Evolutionary conservation across 148 eudicot species (phyloP).

Genomic region (Limonium bicolor): DNA sequence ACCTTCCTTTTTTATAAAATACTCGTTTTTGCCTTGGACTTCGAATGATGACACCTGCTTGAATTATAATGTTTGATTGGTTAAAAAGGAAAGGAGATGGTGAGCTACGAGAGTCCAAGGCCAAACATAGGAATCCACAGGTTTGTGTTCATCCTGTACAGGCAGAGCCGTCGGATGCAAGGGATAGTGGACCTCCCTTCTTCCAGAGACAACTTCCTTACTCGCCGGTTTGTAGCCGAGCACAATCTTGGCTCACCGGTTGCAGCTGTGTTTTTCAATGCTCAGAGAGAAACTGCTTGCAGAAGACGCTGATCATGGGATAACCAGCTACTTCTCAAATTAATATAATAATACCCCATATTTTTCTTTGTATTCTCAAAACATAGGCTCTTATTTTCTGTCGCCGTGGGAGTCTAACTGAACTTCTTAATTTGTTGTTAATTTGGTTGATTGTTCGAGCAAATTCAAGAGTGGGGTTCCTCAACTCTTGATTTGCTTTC

Average conservation of each 20-base stretch:
- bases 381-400: no score
- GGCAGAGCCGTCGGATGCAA: slow-evolving; percentile 41
- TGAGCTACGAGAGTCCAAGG: slow-evolving; percentile 72
- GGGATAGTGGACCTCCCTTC: slow-evolving; percentile 19
- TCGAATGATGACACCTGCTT: background rate
- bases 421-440: no score
- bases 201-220: slow-evolving; percentile 52
- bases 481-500: no score
- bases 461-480: no score
- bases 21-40: slow-evolving; percentile 4
- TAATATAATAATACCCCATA: no score
- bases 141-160: slow-evolving; percentile 58
- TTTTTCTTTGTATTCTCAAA: no score
- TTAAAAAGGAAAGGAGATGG: slow-evolving; percentile 52
- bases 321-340: no score
- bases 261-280: slow-evolving; percentile 72
- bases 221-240: slow-evolving; percentile 41
- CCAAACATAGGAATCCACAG: slow-evolving; percentile 93
- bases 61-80: background rate
- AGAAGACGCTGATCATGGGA: slow-evolving; percentile 77
- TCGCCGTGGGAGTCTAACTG: no score
- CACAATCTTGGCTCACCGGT: slow-evolving; percentile 70
- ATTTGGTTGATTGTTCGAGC: no score
- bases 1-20: background rate
- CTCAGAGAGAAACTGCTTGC: slow-evolving; percentile 74